These are phyloP conservation scores for Testicularia cyperi DNA, from an alignment of 1,284 basidiomycete species.

Conservation along the genomic window DNA sequence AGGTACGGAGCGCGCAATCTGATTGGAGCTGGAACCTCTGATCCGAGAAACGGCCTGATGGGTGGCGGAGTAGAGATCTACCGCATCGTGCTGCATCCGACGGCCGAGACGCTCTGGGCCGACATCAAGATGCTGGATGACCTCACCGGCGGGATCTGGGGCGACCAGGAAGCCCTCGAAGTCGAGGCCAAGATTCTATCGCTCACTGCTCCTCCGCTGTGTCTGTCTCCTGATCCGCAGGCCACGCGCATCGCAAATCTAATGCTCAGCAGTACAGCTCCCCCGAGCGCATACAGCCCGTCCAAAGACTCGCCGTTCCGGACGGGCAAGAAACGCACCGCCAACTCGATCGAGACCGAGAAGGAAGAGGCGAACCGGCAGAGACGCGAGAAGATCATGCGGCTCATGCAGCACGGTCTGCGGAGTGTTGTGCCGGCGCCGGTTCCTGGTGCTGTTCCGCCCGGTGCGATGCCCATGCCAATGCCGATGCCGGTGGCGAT, in stretches of 20 bases:
- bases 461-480: not conserved
- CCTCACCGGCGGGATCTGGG: conserved; percentile 45
- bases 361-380: conserved; percentile 38
- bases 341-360: conserved; percentile 52
- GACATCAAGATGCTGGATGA: conserved; percentile 54
- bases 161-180: conserved; percentile 52
- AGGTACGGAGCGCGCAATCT: conserved; percentile 31
- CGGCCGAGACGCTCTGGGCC: conserved; percentile 50
- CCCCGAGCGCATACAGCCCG: conserved; percentile 31
- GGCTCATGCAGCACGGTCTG: conserved; percentile 51
- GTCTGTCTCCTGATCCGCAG: conserved; percentile 52
- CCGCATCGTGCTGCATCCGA: conserved; percentile 52
- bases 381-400: conserved; percentile 52
- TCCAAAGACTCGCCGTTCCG: conserved; percentile 29
- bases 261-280: conserved; percentile 52
- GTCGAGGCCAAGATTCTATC: conserved; percentile 52
- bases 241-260: conserved; percentile 54
- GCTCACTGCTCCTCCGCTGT: conserved; percentile 54
- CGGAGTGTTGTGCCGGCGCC: conserved; percentile 3
- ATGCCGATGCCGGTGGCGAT: not conserved
- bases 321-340: conserved; percentile 30
- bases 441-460: not conserved
- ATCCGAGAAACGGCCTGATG: conserved; percentile 14
- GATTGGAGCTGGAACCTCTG: conserved; percentile 4
- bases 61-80: conserved; percentile 48